These are phyloP conservation scores for Penicillium cinerascens DNA, from an alignment of 495 filamentous ascomycete genomes.

Conservation along the genomic window DNA sequence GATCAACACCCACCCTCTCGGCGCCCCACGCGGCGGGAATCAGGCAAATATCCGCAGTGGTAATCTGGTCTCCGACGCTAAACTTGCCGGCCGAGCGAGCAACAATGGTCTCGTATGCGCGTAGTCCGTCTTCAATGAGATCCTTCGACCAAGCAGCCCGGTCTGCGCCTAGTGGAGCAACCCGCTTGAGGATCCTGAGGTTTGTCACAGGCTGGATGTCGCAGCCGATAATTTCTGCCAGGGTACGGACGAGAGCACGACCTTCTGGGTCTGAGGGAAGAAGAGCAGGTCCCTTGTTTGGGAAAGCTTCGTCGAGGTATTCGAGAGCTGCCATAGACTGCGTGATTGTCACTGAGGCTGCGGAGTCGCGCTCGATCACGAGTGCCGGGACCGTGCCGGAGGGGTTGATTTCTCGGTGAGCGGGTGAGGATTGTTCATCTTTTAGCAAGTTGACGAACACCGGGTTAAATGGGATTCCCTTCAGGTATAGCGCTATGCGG, in stretches of 20 bases:
- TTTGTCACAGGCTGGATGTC: constrained; percentile 53
- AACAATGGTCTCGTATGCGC: constrained; percentile 44
- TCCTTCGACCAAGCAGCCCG: constrained; percentile 35
- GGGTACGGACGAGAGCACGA: constrained; percentile 40
- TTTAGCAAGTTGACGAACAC: constrained; percentile 46
- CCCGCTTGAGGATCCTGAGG: constrained; percentile 40
- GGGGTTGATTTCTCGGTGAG: constrained; percentile 41
- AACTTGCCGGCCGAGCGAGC: constrained; percentile 36
- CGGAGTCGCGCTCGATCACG: constrained; percentile 22
- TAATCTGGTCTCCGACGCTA: constrained; percentile 49
- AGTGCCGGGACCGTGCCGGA: constrained; percentile 51
- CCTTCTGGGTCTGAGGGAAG: constrained; percentile 34
- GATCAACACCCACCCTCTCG: constrained; percentile 45
- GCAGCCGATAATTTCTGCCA: constrained; percentile 44
- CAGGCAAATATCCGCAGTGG: constrained; percentile 51
- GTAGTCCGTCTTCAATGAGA: constrained; percentile 42
- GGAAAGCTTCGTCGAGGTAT: constrained; percentile 49
- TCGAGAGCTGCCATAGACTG: constrained; percentile 53
- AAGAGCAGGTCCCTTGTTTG: constrained; percentile 22
- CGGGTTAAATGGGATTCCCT: constrained; percentile 39
- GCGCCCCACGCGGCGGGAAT: constrained; percentile 51
- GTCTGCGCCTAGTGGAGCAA: constrained; percentile 37
- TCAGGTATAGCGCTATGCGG: constrained; percentile 49
- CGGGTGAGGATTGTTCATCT: constrained; percentile 35
- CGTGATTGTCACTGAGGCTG: constrained; percentile 33